Base-by-base conservation (phyloP, 305 asterid genomes). In the Euphrasia arctica region DNA sequence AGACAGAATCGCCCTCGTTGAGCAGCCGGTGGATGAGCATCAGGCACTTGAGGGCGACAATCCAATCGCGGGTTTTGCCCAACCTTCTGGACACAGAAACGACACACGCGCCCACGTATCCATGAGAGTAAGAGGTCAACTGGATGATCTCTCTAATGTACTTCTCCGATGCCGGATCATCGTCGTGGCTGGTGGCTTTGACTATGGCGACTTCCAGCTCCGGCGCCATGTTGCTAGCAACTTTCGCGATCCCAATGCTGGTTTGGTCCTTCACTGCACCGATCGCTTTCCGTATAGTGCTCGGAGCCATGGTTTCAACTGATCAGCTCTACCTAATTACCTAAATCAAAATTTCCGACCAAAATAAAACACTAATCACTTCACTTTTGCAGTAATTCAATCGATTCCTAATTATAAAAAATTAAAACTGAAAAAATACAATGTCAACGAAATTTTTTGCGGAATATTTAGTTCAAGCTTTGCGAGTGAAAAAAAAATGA, bases 221-320 rank as follows among this genome's bases (percentile, higher is more conserved):
- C 52, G 52, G 52, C 4, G 52, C 52, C 52, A 48, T 48, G 7
- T 48, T 48, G 52, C 52, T 48, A 5, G 52, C 52, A 14, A 48
- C 52, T 11, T 48, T 48, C 8, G 52, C 52, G 52, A 48, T 48
- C 52, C 52, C 52, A 22, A 48, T 48, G 52, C 52, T 48, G 52
- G 52, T 48, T n/a, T 48, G 52, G 18, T 48, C 52, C 52, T 48
- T 48, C 15, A 48, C 52, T 2, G 52, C 52, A n/a, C 52, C 52
- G 52, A 48, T 48, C 52, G 52, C 52, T 6, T 48, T 48, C 52
- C 52, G 5, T 12, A 48, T 48, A n/a, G 52, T 48, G 52, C 52
- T 48, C 52, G 52, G 52, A 48, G 52, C 52, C 52, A 48, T 48
- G 52, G 52, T 3, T 12, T 11, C 18, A 13, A 12, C 6, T 13